Percentiles rank a stretch among this genome's conserved stretches.
Evolutionary conservation across 2,329 filamentous ascomycete genomes (phyloP).

Genomic region (Periconia macrospinosa): DNA sequence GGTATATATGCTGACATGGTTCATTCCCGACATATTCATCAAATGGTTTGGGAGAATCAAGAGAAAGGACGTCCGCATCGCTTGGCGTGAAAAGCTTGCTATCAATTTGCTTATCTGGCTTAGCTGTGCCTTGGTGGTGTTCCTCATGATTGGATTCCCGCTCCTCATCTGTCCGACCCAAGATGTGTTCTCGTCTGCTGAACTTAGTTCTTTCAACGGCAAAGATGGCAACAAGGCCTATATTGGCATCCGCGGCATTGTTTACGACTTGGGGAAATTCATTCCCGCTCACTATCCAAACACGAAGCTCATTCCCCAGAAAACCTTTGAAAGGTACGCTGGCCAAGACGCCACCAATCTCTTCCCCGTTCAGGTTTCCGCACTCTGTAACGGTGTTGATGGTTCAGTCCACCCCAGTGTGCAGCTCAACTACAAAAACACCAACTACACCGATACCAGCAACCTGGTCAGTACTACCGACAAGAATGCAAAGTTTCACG

Average conservation of each 20-base stretch:
- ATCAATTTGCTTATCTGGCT: constrained; percentile 99
- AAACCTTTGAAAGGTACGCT: constrained; percentile 75
- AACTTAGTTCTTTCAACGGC: constrained; percentile 75
- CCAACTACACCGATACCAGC: constrained; percentile 72
- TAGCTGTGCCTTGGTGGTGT: constrained; percentile 73
- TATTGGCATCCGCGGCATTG: constrained; percentile 81
- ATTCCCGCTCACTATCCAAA: constrained; percentile 75
- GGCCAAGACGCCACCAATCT: constrained; percentile 84
- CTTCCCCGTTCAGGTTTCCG: constrained; percentile 93
- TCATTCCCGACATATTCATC: constrained; percentile 82
- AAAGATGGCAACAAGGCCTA: constrained; percentile 67
- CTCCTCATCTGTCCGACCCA: constrained; percentile 87
- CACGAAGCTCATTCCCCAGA: constrained; percentile 57
- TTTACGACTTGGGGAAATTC: constrained; percentile 80
- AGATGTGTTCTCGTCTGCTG: constrained; percentile 77
- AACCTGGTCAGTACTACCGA: constrained; percentile 68
- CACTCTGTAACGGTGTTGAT: constrained; percentile 78
- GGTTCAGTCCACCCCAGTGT: constrained; percentile 71
- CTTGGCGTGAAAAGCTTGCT: constrained; percentile 95
- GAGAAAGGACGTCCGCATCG: constrained; percentile 86
- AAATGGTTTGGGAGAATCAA: constrained; percentile 78
- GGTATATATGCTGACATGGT: constrained; percentile 83
- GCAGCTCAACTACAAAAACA: constrained; percentile 78
- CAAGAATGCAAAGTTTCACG: constrained; percentile 79
- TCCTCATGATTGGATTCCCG: constrained; percentile 90